A percentile compares a stretch with the other conserved stretches of the same genome.
Conservation (phyloP, 192 early-diverging fungal species). For the Coemansia pectinata region DNA sequence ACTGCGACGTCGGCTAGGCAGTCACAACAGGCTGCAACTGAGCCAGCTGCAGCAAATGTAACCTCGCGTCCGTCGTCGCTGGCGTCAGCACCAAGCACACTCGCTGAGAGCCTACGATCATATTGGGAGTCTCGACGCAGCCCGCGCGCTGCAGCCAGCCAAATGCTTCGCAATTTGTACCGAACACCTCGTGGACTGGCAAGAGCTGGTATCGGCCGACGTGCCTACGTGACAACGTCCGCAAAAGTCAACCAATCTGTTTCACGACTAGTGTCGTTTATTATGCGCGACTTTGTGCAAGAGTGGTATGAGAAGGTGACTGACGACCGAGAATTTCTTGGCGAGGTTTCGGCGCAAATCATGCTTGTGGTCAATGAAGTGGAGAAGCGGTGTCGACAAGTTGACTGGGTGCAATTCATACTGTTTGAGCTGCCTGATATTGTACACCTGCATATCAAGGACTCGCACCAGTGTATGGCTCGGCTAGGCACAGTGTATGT, state of each 20-base stretch:
- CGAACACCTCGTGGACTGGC: constrained; percentile 11
- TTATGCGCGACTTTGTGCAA: constrained; percentile 47
- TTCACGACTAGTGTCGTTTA: constrained; percentile 24
- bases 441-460: constrained; percentile 44
- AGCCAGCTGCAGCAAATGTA: constrained; percentile 6
- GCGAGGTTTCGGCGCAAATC: constrained; percentile 34
- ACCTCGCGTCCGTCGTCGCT: constrained; percentile 33
- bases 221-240: constrained; percentile 17
- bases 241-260: constrained; percentile 32
- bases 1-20: constrained; percentile 8
- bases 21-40: constrained; percentile 3
- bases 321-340: constrained; percentile 45
- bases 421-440: constrained; percentile 50
- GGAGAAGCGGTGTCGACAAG: constrained; percentile 29
- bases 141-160: constrained; percentile 10
- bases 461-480: constrained; percentile 45
- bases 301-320: constrained; percentile 51
- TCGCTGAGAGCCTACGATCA: constrained; percentile 49
- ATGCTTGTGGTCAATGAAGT: constrained; percentile 36
- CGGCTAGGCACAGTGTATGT: constrained; percentile 47
- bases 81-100: constrained; percentile 42
- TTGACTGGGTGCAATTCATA: constrained; percentile 48
- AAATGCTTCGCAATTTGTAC: constrained; percentile 38
- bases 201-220: neutral
- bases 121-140: constrained; percentile 47